Percentiles rank a stretch among this genome's conserved stretches.
Evolutionary conservation across 2,329 filamentous ascomycete species (phyloP).

Genomic region (Sclerotinia glacialis): DNA sequence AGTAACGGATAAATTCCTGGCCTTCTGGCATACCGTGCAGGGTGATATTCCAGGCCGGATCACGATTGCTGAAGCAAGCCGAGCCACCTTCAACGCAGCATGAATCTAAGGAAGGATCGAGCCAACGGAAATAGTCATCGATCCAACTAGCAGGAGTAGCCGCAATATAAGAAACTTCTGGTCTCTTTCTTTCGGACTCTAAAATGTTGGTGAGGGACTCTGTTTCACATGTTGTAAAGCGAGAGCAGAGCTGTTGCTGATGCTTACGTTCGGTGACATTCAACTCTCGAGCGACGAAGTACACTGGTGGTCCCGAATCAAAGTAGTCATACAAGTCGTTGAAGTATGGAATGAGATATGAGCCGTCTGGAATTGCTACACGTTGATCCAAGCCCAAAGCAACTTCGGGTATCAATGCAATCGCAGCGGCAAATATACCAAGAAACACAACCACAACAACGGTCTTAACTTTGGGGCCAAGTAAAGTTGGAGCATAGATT

Average conservation of each 20-base stretch:
- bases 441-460: constrained; percentile 77
- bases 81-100: constrained; percentile 46
- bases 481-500: constrained; percentile 76
- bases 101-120: constrained; percentile 78
- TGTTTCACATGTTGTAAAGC: constrained; percentile 83
- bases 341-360: constrained; percentile 94
- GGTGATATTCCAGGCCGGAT: constrained; percentile 85
- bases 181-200: constrained; percentile 89
- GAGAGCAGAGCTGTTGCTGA: constrained; percentile 84
- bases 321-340: constrained; percentile 94
- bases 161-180: constrained; percentile 82
- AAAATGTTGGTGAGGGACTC: constrained; percentile 84
- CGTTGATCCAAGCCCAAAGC: constrained; percentile 89
- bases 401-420: constrained; percentile 81
- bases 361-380: constrained; percentile 88
- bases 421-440: constrained; percentile 77
- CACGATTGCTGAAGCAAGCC: constrained; percentile 74
- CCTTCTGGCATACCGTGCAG: constrained; percentile 90
- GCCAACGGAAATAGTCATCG: constrained; percentile 93
- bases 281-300: constrained; percentile 83
- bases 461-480: constrained; percentile 78
- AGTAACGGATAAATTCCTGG: constrained; percentile 83
- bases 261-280: constrained; percentile 73
- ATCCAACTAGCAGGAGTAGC: constrained; percentile 92
- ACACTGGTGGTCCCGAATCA: constrained; percentile 87